Base-by-base conservation (phyloP, 108 stramenopile genomes). In the Cyclostephanos tholiformis region DNA sequence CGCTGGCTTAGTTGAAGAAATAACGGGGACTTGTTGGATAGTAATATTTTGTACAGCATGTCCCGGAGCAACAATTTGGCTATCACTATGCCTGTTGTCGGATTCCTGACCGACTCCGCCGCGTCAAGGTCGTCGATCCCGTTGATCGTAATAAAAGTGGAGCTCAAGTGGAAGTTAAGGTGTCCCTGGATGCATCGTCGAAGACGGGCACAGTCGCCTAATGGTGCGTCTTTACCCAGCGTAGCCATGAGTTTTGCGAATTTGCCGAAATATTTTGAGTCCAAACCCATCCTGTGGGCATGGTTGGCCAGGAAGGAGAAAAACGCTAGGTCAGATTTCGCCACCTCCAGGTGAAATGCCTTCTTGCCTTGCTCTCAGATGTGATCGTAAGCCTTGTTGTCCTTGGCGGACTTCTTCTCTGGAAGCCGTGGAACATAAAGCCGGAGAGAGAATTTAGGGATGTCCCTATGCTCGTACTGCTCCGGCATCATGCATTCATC, bases 1-100 rank as follows among this genome's bases (percentile, higher is more conserved):
- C 59, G 59, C 11, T 61, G 59, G 10, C 59, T 61, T 6, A 61
- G 59, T 26, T 61, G 59, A 4, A 61, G 8, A 13, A 61, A 61
- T 6, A 61, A 12, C 32, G 59, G 59, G 35, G 59, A 30, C 32
- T 13, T 26, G 10, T 23, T 23, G 59, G 59, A 3, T 2, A 61
- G 22, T 2, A 4, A 5, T 5, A 61, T 30, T 7, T 36, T 30
- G 35, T 61, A 61, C 4, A 61, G 59, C 35, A 61, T 30, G 11
- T 30, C 29, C 8, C 59, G 59, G 59, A 30, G 35, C 4, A 13
- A 61, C 16, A 61, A 5, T 25, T 5, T 22, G 22, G 16, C 59
- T 8, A 61, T 30, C 23, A 9, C 8, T 2, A 3, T 20, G 10
- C 35, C 59, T 5, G 16, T 35, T 20, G 26, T 61, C 4, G 59